phyloP scores from a whole-genome alignment of 768 basidiomycete species.

The Collybia sp. region DNA sequence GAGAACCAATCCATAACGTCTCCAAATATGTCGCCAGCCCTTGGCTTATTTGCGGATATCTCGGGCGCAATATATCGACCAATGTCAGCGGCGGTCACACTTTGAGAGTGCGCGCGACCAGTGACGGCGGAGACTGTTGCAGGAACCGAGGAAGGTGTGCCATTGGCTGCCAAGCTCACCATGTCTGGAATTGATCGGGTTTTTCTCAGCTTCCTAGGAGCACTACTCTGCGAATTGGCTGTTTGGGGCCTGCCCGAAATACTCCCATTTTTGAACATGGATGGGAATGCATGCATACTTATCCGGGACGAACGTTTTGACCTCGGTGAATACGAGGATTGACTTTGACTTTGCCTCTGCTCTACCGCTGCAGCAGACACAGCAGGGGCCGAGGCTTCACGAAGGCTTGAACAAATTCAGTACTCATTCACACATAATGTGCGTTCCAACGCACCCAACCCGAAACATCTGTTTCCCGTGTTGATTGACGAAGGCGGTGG shows the following conservation, averaged over 20 bases:
- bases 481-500: constrained; percentile 80
- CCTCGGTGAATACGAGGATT: constrained; percentile 35
- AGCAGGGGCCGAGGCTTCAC: constrained; percentile 58
- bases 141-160: constrained; percentile 18
- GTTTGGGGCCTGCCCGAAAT: constrained; percentile 23
- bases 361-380: constrained; percentile 48
- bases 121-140: constrained; percentile 20
- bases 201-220: constrained; percentile 59
- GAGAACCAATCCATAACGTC: constrained; percentile 61
- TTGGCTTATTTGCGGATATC: constrained; percentile 19
- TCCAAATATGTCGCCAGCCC: constrained; percentile 51
- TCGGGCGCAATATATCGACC: constrained; percentile 32
- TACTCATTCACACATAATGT: constrained; percentile 1
- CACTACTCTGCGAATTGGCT: constrained; percentile 16
- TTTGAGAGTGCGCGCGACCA: constrained; percentile 72
- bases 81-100: constrained; percentile 69
- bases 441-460: constrained; percentile 53
- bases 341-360: constrained; percentile 27
- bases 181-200: constrained; percentile 72
- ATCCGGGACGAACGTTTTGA: constrained; percentile 57
- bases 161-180: constrained; percentile 22
- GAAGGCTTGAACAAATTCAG: constrained; percentile 35
- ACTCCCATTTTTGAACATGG: constrained; percentile 41
- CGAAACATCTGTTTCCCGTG: constrained; percentile 76
- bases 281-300: constrained; percentile 58